Evolutionary conservation across 2,329 filamentous ascomycete species (phyloP).

Genomic region (Monilinia laxa): DNA sequence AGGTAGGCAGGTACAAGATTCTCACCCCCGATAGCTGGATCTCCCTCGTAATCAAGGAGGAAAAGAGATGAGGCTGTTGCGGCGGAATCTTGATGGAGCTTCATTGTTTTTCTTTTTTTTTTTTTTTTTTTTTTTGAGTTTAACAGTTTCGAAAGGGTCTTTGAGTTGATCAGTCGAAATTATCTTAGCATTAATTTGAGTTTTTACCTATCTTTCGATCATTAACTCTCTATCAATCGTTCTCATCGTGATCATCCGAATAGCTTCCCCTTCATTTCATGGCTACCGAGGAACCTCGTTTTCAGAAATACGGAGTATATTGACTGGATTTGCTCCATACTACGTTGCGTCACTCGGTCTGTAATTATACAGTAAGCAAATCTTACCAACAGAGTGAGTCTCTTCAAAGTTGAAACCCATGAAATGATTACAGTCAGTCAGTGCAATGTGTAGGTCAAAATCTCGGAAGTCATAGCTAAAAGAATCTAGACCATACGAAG

Average conservation of each 20-base stretch:
- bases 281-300: not conserved
- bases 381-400: not conserved
- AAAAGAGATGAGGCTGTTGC: conserved; percentile 5
- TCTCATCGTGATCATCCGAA: not conserved
- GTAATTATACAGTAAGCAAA: not conserved
- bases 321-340: not conserved
- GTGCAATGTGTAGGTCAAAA: not conserved
- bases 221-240: no score
- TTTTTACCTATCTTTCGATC: not conserved
- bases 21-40: not conserved
- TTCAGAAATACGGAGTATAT: not conserved
- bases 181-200: not conserved
- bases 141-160: not conserved
- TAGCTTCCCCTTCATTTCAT: conserved; percentile 5
- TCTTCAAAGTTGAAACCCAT: not conserved
- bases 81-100: not conserved
- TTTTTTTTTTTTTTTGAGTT: not conserved
- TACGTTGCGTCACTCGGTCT: not conserved
- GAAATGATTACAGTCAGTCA: not conserved
- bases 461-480: not conserved
- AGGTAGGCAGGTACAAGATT: not conserved
- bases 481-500: not conserved
- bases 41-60: not conserved
- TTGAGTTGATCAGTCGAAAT: not conserved
- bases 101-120: not conserved